Evolutionary conservation across 75 land plant genomes (phyloP).

Genomic region (Azolla pinnata): DNA sequence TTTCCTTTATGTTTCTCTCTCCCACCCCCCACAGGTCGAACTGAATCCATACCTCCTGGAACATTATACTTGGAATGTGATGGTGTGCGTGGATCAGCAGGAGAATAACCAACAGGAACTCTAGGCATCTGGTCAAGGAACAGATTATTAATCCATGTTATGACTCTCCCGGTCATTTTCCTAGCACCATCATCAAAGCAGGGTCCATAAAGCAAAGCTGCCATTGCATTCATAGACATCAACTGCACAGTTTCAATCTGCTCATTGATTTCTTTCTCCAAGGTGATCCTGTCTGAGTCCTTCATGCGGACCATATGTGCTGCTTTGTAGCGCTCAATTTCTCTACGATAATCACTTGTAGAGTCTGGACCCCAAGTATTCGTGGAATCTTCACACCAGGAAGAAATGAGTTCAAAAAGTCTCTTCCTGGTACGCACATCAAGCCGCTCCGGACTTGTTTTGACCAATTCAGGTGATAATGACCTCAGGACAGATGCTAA

Average conservation of each 20-base stretch:
- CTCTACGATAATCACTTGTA: conserved; percentile 74
- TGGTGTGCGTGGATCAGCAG: conserved; percentile 91
- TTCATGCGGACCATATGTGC: conserved; percentile 63
- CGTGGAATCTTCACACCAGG: conserved; percentile 84
- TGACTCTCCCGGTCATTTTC: conserved; percentile 87
- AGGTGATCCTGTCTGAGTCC: conserved; percentile 85
- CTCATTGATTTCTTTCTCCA: conserved; percentile 89
- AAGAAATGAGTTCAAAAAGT: conserved; percentile 82
- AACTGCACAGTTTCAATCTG: conserved; percentile 94
- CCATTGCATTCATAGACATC: conserved; percentile 97
- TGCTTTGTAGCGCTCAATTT: conserved; percentile 81
- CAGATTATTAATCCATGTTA: conserved; percentile 86
- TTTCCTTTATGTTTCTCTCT: conserved; percentile 71
- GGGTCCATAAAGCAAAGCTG: conserved; percentile 91
- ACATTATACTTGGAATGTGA: conserved; percentile 62
- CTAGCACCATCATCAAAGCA: conserved; percentile 96
- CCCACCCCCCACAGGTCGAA: conserved; percentile 37
- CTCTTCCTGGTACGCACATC: conserved; percentile 61
- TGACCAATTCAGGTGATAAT: conserved; percentile 87
- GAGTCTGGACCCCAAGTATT: conserved; percentile 66
- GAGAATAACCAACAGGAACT: conserved; percentile 80
- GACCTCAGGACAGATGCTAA: conserved; percentile 81
- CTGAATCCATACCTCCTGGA: conserved; percentile 38
- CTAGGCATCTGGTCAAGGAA: conserved; percentile 65
- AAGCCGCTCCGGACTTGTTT: conserved; percentile 73